Evolutionary conservation across 1,284 basidiomycete genomes (phyloP).

Genomic region (Fistulina hepatica): DNA sequence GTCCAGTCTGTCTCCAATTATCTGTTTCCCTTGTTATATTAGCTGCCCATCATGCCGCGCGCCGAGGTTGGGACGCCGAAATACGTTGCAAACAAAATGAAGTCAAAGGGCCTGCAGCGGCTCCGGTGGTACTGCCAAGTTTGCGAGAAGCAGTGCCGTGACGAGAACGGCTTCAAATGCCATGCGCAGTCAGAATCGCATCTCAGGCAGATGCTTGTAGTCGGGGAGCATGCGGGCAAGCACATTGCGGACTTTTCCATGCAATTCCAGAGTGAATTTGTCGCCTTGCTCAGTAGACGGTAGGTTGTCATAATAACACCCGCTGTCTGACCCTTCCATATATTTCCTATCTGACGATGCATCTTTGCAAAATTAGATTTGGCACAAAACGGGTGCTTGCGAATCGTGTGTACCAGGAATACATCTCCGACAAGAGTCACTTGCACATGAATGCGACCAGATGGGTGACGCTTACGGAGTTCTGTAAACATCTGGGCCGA

Average conservation of each 20-base stretch:
- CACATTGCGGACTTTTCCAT: constrained; percentile 87
- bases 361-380: constrained; percentile 43
- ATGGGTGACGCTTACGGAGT: constrained; percentile 95
- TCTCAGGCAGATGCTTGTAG: constrained; percentile 90
- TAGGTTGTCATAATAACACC: constrained; percentile 23
- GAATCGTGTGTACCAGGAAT: constrained; percentile 97
- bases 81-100: constrained; percentile 90
- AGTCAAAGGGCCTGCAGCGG: constrained; percentile 88
- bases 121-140: constrained; percentile 96
- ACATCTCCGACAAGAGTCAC: constrained; percentile 91
- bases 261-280: constrained; percentile 89
- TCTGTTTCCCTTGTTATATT: too few relatives aligned
- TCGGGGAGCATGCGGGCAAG: constrained; percentile 85
- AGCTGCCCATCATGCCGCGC: constrained; percentile 57
- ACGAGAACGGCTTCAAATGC: constrained; percentile 96
- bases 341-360: constrained; percentile 3
- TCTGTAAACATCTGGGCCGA: constrained; percentile 84
- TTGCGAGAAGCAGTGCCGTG: constrained; percentile 91
- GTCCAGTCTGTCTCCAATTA: too few relatives aligned
- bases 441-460: constrained; percentile 98
- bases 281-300: constrained; percentile 77
- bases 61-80: constrained; percentile 87
- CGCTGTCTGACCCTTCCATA: constrained; percentile 3
- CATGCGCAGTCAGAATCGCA: constrained; percentile 82
- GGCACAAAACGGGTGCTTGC: constrained; percentile 89